Conservation (phyloP, 2,329 filamentous ascomycete species). For the Alternaria brassicicola region DNA sequence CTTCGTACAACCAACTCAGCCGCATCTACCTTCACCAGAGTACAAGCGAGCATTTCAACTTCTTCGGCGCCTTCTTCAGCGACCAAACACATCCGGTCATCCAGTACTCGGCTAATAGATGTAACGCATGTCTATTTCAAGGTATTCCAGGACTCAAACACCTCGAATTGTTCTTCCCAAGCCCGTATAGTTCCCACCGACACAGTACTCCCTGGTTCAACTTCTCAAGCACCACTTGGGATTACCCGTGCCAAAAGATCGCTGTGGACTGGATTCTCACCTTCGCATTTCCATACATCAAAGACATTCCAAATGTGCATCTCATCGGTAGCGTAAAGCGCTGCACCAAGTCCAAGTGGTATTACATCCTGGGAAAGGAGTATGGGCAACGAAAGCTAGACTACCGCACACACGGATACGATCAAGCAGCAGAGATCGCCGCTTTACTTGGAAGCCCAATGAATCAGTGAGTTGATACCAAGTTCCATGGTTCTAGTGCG, state of each 20-base stretch:
- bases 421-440: neutral
- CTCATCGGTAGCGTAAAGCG: constrained; percentile 13
- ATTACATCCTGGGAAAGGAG: neutral
- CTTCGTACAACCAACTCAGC: neutral
- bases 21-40: neutral
- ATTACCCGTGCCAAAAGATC: constrained; percentile 1
- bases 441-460: neutral
- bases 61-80: neutral
- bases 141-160: neutral
- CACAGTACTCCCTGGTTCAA: too few species aligned
- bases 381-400: neutral
- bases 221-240: too few species aligned
- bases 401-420: neutral
- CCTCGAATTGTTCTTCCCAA: neutral
- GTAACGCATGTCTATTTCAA: neutral
- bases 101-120: neutral
- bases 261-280: constrained; percentile 12
- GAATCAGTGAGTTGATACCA: neutral
- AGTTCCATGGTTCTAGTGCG: too few species aligned
- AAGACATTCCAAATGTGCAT: constrained; percentile 8
- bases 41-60: neutral
- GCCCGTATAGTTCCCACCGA: neutral
- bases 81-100: too few species aligned
- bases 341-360: neutral
- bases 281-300: constrained; percentile 10